A percentile compares a stretch with the other conserved stretches of the same genome.
phyloP scores from a whole-genome alignment of 2,329 filamentous ascomycete species.

The Fusarium longipes region DNA sequence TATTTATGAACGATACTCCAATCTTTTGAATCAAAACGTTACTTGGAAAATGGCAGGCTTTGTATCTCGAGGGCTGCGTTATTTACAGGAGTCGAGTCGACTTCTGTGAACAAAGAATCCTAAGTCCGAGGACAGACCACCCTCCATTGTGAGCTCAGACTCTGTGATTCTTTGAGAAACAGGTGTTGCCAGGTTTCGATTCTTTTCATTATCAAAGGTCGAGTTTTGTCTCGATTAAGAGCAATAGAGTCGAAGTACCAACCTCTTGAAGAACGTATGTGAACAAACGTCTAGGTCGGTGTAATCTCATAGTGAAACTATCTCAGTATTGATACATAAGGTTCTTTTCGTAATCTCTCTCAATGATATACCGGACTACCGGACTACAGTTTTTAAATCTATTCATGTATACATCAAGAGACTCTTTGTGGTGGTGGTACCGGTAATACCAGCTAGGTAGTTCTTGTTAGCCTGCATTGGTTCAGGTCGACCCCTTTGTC shows the following conservation, averaged over 20 bases:
- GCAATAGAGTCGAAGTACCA: too few relatives aligned
- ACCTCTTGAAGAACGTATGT: not conserved
- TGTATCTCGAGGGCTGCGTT: not conserved
- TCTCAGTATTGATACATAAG: not conserved
- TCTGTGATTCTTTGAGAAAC: not conserved
- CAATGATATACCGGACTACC: not conserved
- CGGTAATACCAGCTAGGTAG: too few relatives aligned
- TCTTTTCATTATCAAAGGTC: not conserved
- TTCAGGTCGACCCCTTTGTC: slow-evolving; percentile 2
- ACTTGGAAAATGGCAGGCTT: not conserved
- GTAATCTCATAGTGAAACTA: not conserved
- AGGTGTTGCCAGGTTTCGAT: not conserved
- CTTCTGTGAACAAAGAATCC: not conserved
- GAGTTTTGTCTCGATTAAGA: not conserved
- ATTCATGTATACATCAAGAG: too few relatives aligned
- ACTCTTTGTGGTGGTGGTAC: not conserved
- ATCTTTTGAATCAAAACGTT: not conserved
- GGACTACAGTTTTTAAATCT: not conserved
- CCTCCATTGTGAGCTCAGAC: not conserved
- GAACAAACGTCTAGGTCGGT: not conserved
- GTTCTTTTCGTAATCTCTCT: not conserved
- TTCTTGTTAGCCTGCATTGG: not conserved
- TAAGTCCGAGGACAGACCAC: not conserved
- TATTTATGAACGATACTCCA: not conserved
- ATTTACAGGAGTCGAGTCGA: not conserved